phyloP scores from a whole-genome alignment of 225 moss, liverwort and hornwort species.

The Polytrichum formosum region DNA sequence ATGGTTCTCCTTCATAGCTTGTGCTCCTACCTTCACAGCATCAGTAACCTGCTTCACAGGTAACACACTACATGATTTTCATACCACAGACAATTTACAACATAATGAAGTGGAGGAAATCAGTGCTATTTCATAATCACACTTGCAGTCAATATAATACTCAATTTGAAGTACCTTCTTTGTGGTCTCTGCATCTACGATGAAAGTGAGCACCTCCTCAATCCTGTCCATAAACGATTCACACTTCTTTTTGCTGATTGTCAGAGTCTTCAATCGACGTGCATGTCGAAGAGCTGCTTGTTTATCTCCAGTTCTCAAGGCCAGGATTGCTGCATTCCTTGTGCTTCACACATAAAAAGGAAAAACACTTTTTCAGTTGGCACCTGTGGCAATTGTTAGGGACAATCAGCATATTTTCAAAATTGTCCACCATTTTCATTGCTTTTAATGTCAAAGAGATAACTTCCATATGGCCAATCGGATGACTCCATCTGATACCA shows the following conservation, averaged over 20 bases:
- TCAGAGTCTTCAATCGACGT: constrained; percentile 71
- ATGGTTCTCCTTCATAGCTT: constrained; percentile 87
- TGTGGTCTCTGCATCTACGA: constrained; percentile 89
- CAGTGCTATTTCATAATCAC: neutral
- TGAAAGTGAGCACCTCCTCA: constrained; percentile 75
- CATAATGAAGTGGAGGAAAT: neutral
- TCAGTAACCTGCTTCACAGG: constrained; percentile 71
- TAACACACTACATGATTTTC: constrained; percentile 1
- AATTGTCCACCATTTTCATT: neutral
- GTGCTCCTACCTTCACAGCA: constrained; percentile 74
- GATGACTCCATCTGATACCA: no score
- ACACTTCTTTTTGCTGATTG: constrained; percentile 72
- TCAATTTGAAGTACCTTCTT: constrained; percentile 46
- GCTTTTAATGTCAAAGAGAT: no score
- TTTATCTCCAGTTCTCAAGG: constrained; percentile 63
- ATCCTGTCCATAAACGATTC: constrained; percentile 84
- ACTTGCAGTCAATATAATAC: neutral
- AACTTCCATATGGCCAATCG: no score
- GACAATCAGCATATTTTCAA: no score
- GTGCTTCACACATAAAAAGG: constrained; percentile 41
- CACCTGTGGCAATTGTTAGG: no score
- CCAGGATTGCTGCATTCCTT: constrained; percentile 44
- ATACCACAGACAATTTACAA: no score
- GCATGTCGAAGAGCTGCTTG: constrained; percentile 78
- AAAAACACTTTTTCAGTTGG: neutral